Base-by-base conservation (phyloP, 257 asterid species). In the Salvia miltiorrhiza region DNA sequence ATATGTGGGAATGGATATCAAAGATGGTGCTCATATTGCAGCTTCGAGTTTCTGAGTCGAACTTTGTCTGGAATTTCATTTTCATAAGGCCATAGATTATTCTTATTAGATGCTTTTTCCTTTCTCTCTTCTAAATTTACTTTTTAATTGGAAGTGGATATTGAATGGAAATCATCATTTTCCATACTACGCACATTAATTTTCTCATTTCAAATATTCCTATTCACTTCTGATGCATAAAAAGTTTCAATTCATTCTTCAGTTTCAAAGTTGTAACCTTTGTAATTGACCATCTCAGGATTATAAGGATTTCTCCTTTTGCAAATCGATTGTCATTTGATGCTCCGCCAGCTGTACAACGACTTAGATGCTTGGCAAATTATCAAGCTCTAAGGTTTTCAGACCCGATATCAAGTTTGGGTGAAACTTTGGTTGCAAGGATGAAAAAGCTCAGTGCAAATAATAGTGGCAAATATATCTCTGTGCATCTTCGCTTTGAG, bases 401-500 rank as follows among this genome's bases (percentile, higher is more conserved):
- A 4, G 69, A 73, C 79, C 86, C 95, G 48, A 85, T 94, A 77
- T 82, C 82, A 73, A 79, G 83, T 73, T 73, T 94, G 79, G 93
- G 85, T 64, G 89, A 89, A 81, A 55, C 77, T 33, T 77, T 94
- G 84, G 98, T 89, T 71, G 78, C 85, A 62, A 88, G 96, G 83
- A 94, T 94, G 99, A 89, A 82, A 83, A 87, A 84, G 61, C 85
- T 70, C 32, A 94, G 98, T 83, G 87, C 83, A 73, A 89, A 79
- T 75, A 86, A 84, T 77, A 82, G 95, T 73, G 99, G 98, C 70
- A 94, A 91, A 67, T 94, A 94, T 58, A 81, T 94, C 35, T 94
- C 99, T 30, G 97, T 94, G 76, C 99, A 94, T 78, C 99, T 94
- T 78, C 99, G 99, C 70, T 94, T 86, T 75, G 99, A 94, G 85